Evolutionary conservation across 2,329 filamentous ascomycete genomes (phyloP).

Genomic region (Blumeria hordei): DNA sequence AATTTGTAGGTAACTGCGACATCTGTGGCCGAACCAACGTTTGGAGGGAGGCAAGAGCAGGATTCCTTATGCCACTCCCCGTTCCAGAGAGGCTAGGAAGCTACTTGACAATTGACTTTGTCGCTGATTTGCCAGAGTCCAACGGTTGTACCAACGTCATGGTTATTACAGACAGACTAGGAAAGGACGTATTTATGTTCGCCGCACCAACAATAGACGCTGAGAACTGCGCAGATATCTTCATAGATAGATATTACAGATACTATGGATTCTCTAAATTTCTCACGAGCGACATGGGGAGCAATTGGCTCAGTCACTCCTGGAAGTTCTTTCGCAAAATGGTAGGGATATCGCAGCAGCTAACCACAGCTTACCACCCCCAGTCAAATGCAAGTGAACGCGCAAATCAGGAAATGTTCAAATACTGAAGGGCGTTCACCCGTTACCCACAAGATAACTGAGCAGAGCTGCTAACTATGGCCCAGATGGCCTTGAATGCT

Average conservation of each 20-base stretch:
- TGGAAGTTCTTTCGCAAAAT: background rate
- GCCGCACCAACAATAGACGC: background rate
- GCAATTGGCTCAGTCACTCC: background rate
- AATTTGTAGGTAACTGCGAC: background rate
- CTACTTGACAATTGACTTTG: background rate
- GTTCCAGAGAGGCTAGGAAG: background rate
- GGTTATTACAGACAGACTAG: background rate
- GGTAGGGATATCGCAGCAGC: background rate
- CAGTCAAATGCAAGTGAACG: background rate
- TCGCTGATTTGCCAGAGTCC: background rate
- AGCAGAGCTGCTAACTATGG: background rate
- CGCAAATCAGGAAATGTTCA: background rate
- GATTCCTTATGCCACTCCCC: background rate
- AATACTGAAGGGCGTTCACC: background rate
- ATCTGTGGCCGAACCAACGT: background rate
- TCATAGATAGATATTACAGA: background rate
- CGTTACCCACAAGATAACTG: background rate
- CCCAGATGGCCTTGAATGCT: background rate
- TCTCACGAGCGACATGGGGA: background rate
- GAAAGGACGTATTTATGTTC: background rate
- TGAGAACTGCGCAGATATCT: background rate
- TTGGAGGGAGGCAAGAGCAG: background rate
- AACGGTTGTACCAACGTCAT: background rate
- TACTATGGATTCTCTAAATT: background rate
- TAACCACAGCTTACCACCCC: background rate